A percentile compares a stretch with the other conserved stretches of the same genome.
These are phyloP conservation scores for Cadophora sp. DNA, from an alignment of 2,329 filamentous ascomycete species.

Conservation along the genomic window DNA sequence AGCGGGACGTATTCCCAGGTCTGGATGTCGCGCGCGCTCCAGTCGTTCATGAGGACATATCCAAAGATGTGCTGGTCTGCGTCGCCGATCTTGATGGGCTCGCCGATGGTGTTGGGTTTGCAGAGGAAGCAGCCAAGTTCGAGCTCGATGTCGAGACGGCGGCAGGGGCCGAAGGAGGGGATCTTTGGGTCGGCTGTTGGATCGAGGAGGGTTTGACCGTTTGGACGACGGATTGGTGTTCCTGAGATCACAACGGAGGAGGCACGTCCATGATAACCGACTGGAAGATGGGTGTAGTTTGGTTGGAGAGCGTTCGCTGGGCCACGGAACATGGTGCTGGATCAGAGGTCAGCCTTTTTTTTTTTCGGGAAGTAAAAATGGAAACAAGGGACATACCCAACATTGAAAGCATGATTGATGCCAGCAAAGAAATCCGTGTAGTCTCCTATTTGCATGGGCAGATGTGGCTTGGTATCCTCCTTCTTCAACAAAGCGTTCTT, in stretches of 20 bases:
- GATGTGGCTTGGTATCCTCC: constrained; percentile 65
- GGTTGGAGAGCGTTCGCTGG: constrained; percentile 76
- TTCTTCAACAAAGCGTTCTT: constrained; percentile 65
- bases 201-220: constrained; percentile 75
- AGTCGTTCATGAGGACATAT: constrained; percentile 84
- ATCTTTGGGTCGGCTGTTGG: constrained; percentile 65
- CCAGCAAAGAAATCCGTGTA: constrained; percentile 90
- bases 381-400: constrained; percentile 32
- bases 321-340: constrained; percentile 74
- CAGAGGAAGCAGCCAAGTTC: constrained; percentile 80
- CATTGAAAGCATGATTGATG: constrained; percentile 76
- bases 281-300: constrained; percentile 82
- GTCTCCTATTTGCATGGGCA: constrained; percentile 81
- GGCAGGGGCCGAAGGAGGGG: constrained; percentile 66
- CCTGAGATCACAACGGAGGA: constrained; percentile 79
- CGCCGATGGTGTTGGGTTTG: constrained; percentile 68
- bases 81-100: constrained; percentile 64
- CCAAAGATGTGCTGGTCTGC: constrained; percentile 80
- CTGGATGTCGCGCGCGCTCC: constrained; percentile 84
- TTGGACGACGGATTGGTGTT: constrained; percentile 74
- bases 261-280: constrained; percentile 81
- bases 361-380: neutral
- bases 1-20: constrained; percentile 85
- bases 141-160: constrained; percentile 78
- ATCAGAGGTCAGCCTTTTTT: neutral